Evolutionary conservation across 2,329 filamentous ascomycete genomes (phyloP).

Genomic region (Fusarium robinianum): DNA sequence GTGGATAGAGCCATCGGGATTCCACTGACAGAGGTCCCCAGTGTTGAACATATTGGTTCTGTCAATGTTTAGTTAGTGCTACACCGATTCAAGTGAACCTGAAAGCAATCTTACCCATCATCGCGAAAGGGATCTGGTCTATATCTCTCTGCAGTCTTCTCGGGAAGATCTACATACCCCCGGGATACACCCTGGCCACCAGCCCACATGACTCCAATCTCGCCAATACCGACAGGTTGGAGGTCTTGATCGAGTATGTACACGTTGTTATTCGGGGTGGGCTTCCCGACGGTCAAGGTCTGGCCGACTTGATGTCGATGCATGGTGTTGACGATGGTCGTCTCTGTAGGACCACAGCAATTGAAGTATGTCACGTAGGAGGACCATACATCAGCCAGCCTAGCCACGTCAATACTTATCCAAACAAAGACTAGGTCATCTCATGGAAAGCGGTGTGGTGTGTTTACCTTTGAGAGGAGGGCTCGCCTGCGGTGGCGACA

Average conservation of each 20-base stretch:
- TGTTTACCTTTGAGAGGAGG: constrained; percentile 49
- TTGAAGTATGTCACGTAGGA: constrained; percentile 54
- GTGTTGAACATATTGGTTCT: constrained; percentile 61
- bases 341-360: constrained; percentile 64
- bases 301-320: constrained; percentile 45
- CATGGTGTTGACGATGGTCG: constrained; percentile 63
- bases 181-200: constrained; percentile 56
- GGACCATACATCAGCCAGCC: constrained; percentile 59
- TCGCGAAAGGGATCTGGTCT: constrained; percentile 54
- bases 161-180: constrained; percentile 59
- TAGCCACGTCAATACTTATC: too few relatives aligned
- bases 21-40: constrained; percentile 61
- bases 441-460: too few relatives aligned
- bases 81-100: too few relatives aligned
- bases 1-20: constrained; percentile 56
- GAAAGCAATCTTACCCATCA: constrained; percentile 49
- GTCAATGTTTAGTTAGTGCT: not conserved
- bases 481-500: constrained; percentile 59
- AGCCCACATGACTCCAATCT: constrained; percentile 60
- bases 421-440: too few relatives aligned
- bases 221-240: constrained; percentile 51
- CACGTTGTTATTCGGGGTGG: constrained; percentile 60
- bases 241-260: constrained; percentile 57
- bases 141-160: constrained; percentile 55
- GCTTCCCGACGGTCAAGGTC: constrained; percentile 57